These are phyloP conservation scores for Cryptosporidium ryanae DNA, from an alignment of 169 alveolate species.

Conservation along the genomic window DNA sequence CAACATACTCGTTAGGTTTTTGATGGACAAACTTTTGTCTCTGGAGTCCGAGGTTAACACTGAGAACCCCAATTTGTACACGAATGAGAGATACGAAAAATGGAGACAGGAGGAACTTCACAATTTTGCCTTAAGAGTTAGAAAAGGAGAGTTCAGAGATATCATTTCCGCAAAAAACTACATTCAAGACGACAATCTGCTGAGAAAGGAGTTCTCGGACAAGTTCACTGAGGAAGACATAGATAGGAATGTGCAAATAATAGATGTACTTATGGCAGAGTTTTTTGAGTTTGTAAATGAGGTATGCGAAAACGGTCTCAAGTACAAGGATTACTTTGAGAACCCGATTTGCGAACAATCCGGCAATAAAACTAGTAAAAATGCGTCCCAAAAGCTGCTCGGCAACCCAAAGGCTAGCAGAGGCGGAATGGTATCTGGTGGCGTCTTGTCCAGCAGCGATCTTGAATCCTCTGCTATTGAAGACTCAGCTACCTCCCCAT, in stretches of 20 bases:
- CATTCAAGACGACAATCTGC: slow-evolving; percentile 11
- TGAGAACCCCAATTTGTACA: slow-evolving; percentile 30
- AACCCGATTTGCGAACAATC: neutral
- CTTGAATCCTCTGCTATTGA: slow-evolving; percentile 64
- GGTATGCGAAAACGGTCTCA: slow-evolving; percentile 33
- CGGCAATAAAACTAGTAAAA: neutral
- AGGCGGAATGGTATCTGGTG: neutral
- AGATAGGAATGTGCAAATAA: slow-evolving; percentile 54
- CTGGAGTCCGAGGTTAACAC: slow-evolving; percentile 53
- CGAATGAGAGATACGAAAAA: slow-evolving; percentile 61
- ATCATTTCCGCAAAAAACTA: slow-evolving; percentile 33
- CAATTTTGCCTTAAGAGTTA: slow-evolving; percentile 28
- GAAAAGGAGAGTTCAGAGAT: slow-evolving; percentile 39
- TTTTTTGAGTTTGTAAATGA: slow-evolving; percentile 51
- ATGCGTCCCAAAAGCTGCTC: slow-evolving; percentile 1
- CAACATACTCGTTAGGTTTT: slow-evolving; percentile 33
- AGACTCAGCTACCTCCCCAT: neutral
- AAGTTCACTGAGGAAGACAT: slow-evolving; percentile 62
- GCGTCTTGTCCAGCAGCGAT: slow-evolving; percentile 61
- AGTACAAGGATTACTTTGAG: slow-evolving; percentile 2
- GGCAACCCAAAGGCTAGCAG: neutral
- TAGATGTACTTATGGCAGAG: slow-evolving; percentile 14
- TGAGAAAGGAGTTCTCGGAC: slow-evolving; percentile 28
- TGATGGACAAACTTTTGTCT: slow-evolving; percentile 9
- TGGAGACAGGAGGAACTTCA: slow-evolving; percentile 74